A percentile compares a stretch with the other conserved stretches of the same genome.
Evolutionary conservation across 306 rosid species (phyloP).

Genomic region (Gynostemma pentaphyllum): DNA sequence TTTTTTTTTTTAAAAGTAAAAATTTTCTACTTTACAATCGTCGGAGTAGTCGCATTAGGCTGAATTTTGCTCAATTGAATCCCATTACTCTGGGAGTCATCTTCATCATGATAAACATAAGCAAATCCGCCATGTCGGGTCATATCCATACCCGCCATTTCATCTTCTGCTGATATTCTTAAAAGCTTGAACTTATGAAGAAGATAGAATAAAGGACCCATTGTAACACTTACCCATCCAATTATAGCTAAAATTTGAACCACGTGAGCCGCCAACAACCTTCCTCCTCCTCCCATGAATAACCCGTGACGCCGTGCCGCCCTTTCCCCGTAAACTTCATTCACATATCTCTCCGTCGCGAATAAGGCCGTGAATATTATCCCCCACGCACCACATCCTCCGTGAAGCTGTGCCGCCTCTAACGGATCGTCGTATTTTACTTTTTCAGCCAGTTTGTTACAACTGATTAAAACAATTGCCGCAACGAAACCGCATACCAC

Average conservation of each 20-base stretch:
- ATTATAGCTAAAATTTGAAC: slow-evolving; percentile 1
- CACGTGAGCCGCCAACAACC: background rate
- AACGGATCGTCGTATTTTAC: slow-evolving; percentile 6
- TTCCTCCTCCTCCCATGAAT: slow-evolving; percentile 11
- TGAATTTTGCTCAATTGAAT: background rate
- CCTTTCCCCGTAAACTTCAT: slow-evolving; percentile 1
- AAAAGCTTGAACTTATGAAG: slow-evolving; percentile 5
- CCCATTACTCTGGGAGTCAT: background rate
- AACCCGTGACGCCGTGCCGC: background rate
- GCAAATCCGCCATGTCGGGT: slow-evolving; percentile 11
- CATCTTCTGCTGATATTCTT: slow-evolving; percentile 7
- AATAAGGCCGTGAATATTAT: slow-evolving; percentile 11
- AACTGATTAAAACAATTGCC: slow-evolving; percentile 4
- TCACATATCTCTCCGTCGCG: background rate
- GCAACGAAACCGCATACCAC: slow-evolving; percentile 8
- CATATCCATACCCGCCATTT: slow-evolving; percentile 13
- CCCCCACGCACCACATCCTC: slow-evolving; percentile 13
- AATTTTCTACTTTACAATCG: background rate
- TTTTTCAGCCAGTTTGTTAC: slow-evolving; percentile 6
- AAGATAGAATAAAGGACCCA: background rate
- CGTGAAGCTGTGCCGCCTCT: slow-evolving; percentile 10
- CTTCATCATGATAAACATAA: slow-evolving; percentile 11
- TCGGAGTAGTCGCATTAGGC: background rate
- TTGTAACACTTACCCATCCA: slow-evolving; percentile 1
- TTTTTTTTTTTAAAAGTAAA: background rate